Percentiles rank a stretch among this genome's conserved stretches.
phyloP scores from a whole-genome alignment of 805 yeast species.

The Kazachstania bromeliacearum region DNA sequence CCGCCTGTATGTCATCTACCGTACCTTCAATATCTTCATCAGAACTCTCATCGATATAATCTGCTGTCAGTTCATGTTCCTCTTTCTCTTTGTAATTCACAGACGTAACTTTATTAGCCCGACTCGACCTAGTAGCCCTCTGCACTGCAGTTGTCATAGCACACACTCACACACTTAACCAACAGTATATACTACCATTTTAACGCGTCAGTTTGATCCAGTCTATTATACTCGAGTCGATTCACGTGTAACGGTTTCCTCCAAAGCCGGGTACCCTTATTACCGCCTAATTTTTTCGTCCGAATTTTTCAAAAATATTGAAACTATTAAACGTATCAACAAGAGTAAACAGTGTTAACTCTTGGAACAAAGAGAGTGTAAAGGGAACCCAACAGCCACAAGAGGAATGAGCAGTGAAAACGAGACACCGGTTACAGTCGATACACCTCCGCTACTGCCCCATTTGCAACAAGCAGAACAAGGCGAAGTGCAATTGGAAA shows the following conservation, averaged over 20 bases:
- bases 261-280: no score
- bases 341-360: background rate
- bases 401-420: no score
- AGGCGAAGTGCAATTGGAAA: background rate
- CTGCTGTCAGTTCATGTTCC: conserved; percentile 23
- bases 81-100: conserved; percentile 22
- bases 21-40: conserved; percentile 6
- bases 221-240: no score
- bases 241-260: no score
- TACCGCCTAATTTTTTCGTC: no score
- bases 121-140: background rate
- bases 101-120: background rate
- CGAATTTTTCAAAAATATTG: no score
- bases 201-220: no score
- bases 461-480: conserved; percentile 15
- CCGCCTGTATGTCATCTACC: conserved; percentile 6
- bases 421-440: background rate
- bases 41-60: conserved; percentile 8
- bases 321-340: no score
- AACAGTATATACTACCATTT: no score
- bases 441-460: conserved; percentile 18
- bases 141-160: conserved; percentile 1
- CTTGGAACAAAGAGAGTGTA: background rate
- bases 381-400: no score
- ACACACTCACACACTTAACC: background rate